Base-by-base conservation (phyloP, 202 grass and related monocot genomes). In the Zoysia matrella region DNA sequence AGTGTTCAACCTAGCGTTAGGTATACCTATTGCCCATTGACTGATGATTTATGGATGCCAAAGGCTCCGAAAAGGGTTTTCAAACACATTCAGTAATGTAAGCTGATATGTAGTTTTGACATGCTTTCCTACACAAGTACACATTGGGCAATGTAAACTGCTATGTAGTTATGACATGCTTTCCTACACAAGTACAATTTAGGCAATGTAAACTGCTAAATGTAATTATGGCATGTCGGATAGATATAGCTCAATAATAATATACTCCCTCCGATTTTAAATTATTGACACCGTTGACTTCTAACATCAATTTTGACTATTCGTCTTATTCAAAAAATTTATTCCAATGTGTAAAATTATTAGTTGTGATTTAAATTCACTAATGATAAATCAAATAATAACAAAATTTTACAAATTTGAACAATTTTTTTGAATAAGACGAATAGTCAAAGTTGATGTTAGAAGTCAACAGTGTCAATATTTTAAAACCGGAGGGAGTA, bases 1-100 rank as follows among this genome's bases (percentile, higher is more conserved):
- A 78, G 63, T 41, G 92, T 98, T 75, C 95, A 95, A 86, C 92
- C 95, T 60, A 98, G 92, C 55, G 67, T 98, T 65, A 98, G 95
- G 95, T 98, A 3, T 52, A 11, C 52, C 70, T 73, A 73, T 77
- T 80, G 9, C 57, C 60, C 77, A 70, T 76, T 65, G 11, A 14
- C 4, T 48, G 4, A 3, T 56, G 14, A 10, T 58, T 58, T 16
- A 58, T 58, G 14, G 13, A 58, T 7, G 55, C 15, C 15, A 58
- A 16, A 1, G 15, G 1, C 14, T 7, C 55, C 15, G 8, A 58
- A 58, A 36, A n/a, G 14, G 2, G 1, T 57, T 6, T 57, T 57
- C 54, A 6, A n/a, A 57, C 2, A 57, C 54, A 2, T 57, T 16
- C 15, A 4, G 54, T 15, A 57, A 54, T 57, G 4, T 16, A 16